Evolutionary conservation across 345 rosid species (phyloP), one percentile per base, ranked within the genome.

Genomic region (Geranium rotundifolium): DNA sequence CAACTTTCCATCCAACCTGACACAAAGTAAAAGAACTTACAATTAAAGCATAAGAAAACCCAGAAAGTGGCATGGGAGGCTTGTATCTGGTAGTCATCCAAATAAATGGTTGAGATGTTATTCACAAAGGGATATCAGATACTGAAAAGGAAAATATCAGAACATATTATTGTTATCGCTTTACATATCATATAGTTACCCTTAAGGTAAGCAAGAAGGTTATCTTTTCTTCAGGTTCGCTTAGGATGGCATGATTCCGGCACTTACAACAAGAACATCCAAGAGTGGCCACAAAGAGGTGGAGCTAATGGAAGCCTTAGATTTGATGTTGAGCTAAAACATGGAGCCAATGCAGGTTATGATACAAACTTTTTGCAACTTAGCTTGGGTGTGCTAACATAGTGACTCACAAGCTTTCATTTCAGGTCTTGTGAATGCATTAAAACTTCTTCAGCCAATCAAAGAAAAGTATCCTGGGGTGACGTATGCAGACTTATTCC

Each of bases 181-280:
- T 46, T 9, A 20, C 27, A 7, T 34, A 4, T 34, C 23, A 16
- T 7, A 2, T 56, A 16, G 56, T 57, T 3, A 31, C 29, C 46
- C 52, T 20, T 29, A 46, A 10, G 60, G 18, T 3, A 27, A n/a
- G 18, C 6, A 12, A 23, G 27, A 27, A 30, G 20, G 19, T 49
- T 52, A 34, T 23, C 7, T 29, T 14, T 8, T 60, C 61, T 8
- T 20, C 66, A 92, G 98, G 96, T 92, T 34, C 96, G 97, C 54
- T 60, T 89, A 55, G 98, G 97, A 56, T 89, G 97, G 98, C 98
- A 92, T 60, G 98, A 89, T 72, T 86, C 98, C 1, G 98, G 98
- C 56, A 92, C 98, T 13, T 92, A 87, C 60, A 84, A 89, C 83
- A 92, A 87, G 79, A 83, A 79, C 82, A 82, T 89, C 14, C 85